Evolutionary conservation across 805 yeast species (phyloP).

Genomic region (Hanseniaspora vineae): DNA sequence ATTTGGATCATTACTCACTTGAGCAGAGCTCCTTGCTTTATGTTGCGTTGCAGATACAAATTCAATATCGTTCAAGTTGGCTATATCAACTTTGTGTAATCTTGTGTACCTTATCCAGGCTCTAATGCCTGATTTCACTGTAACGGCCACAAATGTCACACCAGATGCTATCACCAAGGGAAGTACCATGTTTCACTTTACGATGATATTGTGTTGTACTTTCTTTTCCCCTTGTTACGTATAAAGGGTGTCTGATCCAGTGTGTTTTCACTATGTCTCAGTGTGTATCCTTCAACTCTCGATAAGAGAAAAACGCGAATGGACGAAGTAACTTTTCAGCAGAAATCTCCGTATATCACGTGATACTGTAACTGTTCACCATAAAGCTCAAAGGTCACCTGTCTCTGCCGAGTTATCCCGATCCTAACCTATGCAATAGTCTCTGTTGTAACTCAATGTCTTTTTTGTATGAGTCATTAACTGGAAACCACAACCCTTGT

Average conservation of each 20-base stretch:
- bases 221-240: neutral
- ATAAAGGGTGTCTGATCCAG: too few relatives aligned
- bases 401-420: too few relatives aligned
- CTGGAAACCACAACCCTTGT: constrained; percentile 40
- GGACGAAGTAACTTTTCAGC: neutral
- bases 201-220: too few relatives aligned
- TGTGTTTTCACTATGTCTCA: too few relatives aligned
- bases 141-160: constrained; percentile 16
- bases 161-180: constrained; percentile 22
- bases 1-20: constrained; percentile 7
- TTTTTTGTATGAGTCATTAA: constrained; percentile 31
- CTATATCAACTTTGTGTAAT: constrained; percentile 18
- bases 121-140: constrained; percentile 16
- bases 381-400: too few relatives aligned
- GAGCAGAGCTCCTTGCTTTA: constrained; percentile 5
- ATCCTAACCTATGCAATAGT: constrained; percentile 15
- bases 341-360: too few relatives aligned
- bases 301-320: neutral
- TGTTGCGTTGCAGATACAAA: constrained; percentile 6
- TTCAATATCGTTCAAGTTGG: constrained; percentile 16
- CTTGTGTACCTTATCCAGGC: constrained; percentile 20
- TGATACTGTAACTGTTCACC: too few relatives aligned
- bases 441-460: constrained; percentile 19
- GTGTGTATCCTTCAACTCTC: too few relatives aligned
- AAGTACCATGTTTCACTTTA: constrained; percentile 16